phyloP scores from a whole-genome alignment of 2,329 filamentous ascomycete species.

The Fusarium buharicum region DNA sequence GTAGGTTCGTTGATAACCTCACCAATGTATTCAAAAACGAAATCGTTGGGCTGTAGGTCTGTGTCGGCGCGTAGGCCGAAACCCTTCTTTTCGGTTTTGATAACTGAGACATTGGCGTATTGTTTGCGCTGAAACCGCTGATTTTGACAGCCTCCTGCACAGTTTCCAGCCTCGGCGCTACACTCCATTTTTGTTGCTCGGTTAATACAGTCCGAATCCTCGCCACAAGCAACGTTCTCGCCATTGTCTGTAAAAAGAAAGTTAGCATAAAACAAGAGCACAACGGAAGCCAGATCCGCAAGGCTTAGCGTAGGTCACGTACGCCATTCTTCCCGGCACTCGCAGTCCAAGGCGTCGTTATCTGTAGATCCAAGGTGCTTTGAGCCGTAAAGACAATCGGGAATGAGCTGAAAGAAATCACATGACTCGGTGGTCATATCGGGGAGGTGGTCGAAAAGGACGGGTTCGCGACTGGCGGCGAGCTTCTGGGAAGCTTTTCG shows the following conservation, averaged over 20 bases:
- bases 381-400: slow-evolving; percentile 88
- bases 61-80: slow-evolving; percentile 87
- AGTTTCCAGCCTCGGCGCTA: slow-evolving; percentile 79
- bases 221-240: slow-evolving; percentile 86
- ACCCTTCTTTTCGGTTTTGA: slow-evolving; percentile 98
- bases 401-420: slow-evolving; percentile 80
- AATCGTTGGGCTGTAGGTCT: slow-evolving; percentile 82
- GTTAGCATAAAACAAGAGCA: slow-evolving; percentile 19
- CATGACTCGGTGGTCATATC: slow-evolving; percentile 82
- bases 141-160: slow-evolving; percentile 88
- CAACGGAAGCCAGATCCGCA: neutral
- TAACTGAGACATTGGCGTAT: slow-evolving; percentile 91
- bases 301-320: slow-evolving; percentile 56
- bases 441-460: slow-evolving; percentile 77
- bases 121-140: slow-evolving; percentile 92
- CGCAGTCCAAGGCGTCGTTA: slow-evolving; percentile 90
- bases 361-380: slow-evolving; percentile 93
- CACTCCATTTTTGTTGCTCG: slow-evolving; percentile 98
- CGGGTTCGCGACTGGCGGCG: slow-evolving; percentile 67
- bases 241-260: slow-evolving; percentile 61
- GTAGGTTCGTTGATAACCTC: slow-evolving; percentile 95
- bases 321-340: slow-evolving; percentile 96
- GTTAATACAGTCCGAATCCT: slow-evolving; percentile 98
- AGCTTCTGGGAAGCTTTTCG: slow-evolving; percentile 78
- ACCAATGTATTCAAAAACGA: slow-evolving; percentile 98